Base-by-base conservation (phyloP, 108 stramenopile species). In the Fragilariopsis cylindrus region DNA sequence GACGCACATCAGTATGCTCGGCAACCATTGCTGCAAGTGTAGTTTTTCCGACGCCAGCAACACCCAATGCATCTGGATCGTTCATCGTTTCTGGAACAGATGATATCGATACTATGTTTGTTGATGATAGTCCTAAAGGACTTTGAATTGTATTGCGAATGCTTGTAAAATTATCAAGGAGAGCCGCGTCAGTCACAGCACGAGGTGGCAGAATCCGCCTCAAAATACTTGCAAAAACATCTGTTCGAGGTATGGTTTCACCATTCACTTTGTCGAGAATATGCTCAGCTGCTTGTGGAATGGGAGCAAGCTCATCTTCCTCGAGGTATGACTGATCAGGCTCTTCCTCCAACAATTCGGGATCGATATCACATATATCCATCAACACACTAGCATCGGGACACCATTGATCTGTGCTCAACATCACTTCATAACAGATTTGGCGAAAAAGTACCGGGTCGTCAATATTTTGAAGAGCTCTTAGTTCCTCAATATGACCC, bases 11-110 rank as follows among this genome's bases (percentile, higher is more conserved):
- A 3, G 76, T 76, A 62, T 85, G 87, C 60, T 66, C 48, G 21
- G 87, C 86, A 15, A 87, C 85, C 81, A 92, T 81, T 39, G 88
- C 91, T 53, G 91, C 91, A 47, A 92, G 54, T 44, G 88, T 92
- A 16, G 87, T 83, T 72, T 92, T 92, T 1, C 91, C 91, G 42
- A 84, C 81, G 30, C 88, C 88, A n/a, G 74, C 85, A 11, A 87
- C 76, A 41, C 86, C 86, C 43, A 84, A 55, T 7, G 73, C 75
- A 50, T 80, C 76, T 11, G 79, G 76, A 50, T 80, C 75, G 54
- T 77, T 74, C 45, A 74, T 43, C 7, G 21, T 16, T 63, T 87
- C 86, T 58, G 86, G 76, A 47, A 78, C 74, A 30, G 82, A 83
- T 8, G 86, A 76, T 63, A 87, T 79, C 3, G 86, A 70, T 30